Conservation (phyloP, 2,329 filamentous ascomycete species). For the Emmonsiellopsis sp. region DNA sequence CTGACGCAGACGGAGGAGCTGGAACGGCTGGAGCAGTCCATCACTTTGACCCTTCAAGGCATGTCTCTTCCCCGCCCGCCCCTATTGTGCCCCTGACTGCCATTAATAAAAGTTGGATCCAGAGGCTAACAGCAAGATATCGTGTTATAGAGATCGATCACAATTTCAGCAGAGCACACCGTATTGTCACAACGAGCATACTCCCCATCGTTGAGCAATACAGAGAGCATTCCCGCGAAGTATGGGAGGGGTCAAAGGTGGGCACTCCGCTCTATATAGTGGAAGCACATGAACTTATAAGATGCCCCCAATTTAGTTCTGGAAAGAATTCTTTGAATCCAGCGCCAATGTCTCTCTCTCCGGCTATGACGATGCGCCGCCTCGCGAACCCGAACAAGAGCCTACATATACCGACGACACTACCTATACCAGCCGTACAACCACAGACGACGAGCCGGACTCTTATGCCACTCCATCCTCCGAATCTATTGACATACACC, state of each 20-base stretch:
- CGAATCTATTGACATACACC: constrained; percentile 19
- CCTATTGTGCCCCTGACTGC: background rate
- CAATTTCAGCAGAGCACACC: constrained; percentile 94
- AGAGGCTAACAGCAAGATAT: background rate
- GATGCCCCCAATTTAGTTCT: constrained; percentile 56
- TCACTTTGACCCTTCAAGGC: constrained; percentile 92
- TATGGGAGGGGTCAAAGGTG: constrained; percentile 96
- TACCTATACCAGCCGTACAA: constrained; percentile 43
- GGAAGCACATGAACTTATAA: background rate
- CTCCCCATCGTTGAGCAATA: constrained; percentile 92
- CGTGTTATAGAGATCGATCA: constrained; percentile 74
- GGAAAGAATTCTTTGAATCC: constrained; percentile 99
- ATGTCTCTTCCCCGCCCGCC: constrained; percentile 14
- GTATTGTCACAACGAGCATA: constrained; percentile 90
- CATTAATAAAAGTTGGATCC: background rate
- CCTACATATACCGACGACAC: constrained; percentile 49
- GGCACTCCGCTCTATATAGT: constrained; percentile 1
- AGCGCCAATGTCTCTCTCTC: constrained; percentile 95
- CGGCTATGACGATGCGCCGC: constrained; percentile 74
- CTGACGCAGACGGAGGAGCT: constrained; percentile 88
- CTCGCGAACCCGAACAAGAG: constrained; percentile 47
- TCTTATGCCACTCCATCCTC: constrained; percentile 34
- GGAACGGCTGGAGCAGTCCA: constrained; percentile 91
- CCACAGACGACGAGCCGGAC: constrained; percentile 28
- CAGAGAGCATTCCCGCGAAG: constrained; percentile 81